Evolutionary conservation across 257 asterid species (phyloP).

Genomic region (Cinchona pubescens): DNA sequence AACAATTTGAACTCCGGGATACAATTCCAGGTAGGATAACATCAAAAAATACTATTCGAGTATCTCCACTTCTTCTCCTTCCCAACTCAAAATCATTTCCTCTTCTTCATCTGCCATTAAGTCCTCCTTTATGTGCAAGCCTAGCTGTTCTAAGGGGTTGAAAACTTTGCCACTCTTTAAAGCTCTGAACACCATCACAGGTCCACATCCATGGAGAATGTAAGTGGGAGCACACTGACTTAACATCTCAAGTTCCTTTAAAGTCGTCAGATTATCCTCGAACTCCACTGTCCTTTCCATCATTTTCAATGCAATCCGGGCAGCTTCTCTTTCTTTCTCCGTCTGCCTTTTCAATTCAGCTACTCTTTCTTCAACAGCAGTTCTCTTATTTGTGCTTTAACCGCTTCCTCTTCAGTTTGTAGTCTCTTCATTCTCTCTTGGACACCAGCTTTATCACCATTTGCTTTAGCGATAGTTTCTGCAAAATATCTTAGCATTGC

Average conservation of each 20-base stretch:
- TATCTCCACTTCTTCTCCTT: too few species aligned
- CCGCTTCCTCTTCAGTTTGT: slow-evolving; percentile 57
- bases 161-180: too few species aligned
- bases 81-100: too few species aligned
- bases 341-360: slow-evolving; percentile 35
- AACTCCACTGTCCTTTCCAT: slow-evolving; percentile 46
- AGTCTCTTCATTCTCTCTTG: slow-evolving; percentile 57
- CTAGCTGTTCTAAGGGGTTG: too few species aligned
- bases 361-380: slow-evolving; percentile 44
- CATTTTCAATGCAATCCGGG: slow-evolving; percentile 54
- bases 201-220: too few species aligned
- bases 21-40: too few species aligned
- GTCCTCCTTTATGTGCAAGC: too few species aligned
- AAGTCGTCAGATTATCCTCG: slow-evolving; percentile 33
- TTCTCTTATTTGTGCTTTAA: slow-evolving; percentile 63
- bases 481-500: slow-evolving; percentile 86
- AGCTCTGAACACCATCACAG: too few species aligned
- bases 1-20: too few species aligned
- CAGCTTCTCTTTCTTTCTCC: slow-evolving; percentile 58
- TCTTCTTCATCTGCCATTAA: too few species aligned
- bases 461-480: slow-evolving; percentile 66
- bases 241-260: slow-evolving; percentile 49
- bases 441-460: slow-evolving; percentile 42
- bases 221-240: too few species aligned
- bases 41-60: too few species aligned